Evolutionary conservation across 2,329 filamentous ascomycete genomes (phyloP), one percentile per base, ranked within the genome.

Genomic region (Sordariomycetes sp.): DNA sequence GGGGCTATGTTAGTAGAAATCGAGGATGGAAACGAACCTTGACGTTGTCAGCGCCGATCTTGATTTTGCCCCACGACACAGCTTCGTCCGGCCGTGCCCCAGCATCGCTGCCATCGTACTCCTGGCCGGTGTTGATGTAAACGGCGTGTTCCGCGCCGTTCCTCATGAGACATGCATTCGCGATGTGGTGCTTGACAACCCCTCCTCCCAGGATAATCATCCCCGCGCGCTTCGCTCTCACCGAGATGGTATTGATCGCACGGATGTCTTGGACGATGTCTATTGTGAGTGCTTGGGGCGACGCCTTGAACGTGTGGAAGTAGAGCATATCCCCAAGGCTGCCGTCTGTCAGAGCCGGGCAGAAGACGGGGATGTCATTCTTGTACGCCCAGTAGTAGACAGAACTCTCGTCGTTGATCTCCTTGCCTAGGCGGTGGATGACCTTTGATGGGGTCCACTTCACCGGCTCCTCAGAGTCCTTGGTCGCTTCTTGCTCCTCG

Each of bases 11-110:
- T 6, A 24, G 46, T 50, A 24, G 46, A 50, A 5, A 11, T n/a
- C 7, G 22, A 20, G 5, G 46, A 24, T 2, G 6, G 12, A 11
- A 20, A 50, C 76, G 64, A 70, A 90, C 89, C 85, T 97, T 99
- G 59, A 97, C 92, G 65, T 86, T 88, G 62, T 94, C 87, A 1
- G 88, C 94, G 57, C 87, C 89, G 50, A 86, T 79, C 72, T 95
- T 97, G 72, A 99, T 97, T 79, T 99, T 99, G 3, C 94, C 94
- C 94, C 94, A 99, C 62, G 92, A 97, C 18, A 99, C 89, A 5
- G 94, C 94, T 74, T 99, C 94, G 67, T 99, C 94, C 4, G 94
- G 94, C 58, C 94, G 79, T 3, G 94, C 94, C 1, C 94, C 94
- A 0, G 94, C 93, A 74, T 99, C 94, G 66, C 91, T 97, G 2